Conservation (phyloP, 805 yeast species). For the Alloascoidea hylecoeti region DNA sequence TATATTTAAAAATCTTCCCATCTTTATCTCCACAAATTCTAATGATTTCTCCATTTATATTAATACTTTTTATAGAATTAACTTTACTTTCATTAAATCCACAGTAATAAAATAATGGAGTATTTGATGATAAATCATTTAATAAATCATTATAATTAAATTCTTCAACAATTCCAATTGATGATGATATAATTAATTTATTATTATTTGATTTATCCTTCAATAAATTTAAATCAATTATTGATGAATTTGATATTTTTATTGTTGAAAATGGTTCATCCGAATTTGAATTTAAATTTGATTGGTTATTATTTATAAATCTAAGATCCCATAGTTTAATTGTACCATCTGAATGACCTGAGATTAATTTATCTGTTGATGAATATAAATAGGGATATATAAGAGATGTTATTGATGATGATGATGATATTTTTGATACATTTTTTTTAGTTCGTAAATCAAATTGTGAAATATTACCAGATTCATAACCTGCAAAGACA, state of each 20-base stretch:
- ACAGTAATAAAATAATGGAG: too few relatives aligned
- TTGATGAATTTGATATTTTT: neutral
- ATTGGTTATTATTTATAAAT: neutral
- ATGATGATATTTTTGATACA: neutral
- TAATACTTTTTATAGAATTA: too few relatives aligned
- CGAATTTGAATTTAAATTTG: neutral
- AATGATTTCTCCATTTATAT: too few relatives aligned
- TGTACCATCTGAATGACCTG: neutral
- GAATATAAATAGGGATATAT: neutral
- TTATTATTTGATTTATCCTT: neutral
- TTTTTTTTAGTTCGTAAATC: neutral
- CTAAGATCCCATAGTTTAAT: neutral
- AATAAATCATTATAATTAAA: too few relatives aligned
- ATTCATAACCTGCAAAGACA: conserved; percentile 20
- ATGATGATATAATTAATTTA: neutral
- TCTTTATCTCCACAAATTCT: too few relatives aligned
- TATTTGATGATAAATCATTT: too few relatives aligned
- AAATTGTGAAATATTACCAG: neutral
- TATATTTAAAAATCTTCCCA: too few relatives aligned
- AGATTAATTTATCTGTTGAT: neutral
- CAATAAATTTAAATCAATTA: neutral
- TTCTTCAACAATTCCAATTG: neutral
- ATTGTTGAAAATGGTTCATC: neutral
- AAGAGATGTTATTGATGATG: neutral
- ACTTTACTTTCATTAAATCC: too few relatives aligned